Base-by-base conservation (phyloP, 2,329 filamentous ascomycete species). In the Xylogone sp. region DNA sequence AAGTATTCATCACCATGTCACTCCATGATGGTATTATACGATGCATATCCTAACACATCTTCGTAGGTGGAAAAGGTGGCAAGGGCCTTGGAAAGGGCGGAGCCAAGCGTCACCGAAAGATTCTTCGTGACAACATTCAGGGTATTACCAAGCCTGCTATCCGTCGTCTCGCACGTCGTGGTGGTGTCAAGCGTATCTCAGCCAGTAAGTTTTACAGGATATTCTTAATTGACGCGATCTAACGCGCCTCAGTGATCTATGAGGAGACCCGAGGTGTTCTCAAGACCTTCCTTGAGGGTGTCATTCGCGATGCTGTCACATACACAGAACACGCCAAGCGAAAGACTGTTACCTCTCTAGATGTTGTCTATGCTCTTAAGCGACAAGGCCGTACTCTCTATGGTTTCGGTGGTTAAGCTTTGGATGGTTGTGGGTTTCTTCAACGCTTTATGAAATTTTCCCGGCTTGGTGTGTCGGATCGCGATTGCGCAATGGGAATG, bases 111-210 rank as follows among this genome's bases (percentile, higher is more conserved):
- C 92, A 97, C 81, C 87, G 93, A 71, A 97, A 97, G 89, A 97
- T 97, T 82, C 84, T 97, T 75, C 90, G 92, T 78, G 92, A 96
- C 88, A 97, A 96, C 88, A 97, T 97, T 72, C 92, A 97, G 81
- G 92, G 92, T 79, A 97, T 97, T 72, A 97, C 92, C 71, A 97
- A 97, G 88, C 92, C 92, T 68, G 92, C 92, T 68, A 61, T 57
- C 51, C 54, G 58, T 48, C 21, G 52, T 43, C 90, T 96, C 72
- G 90, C 91, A 62, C 91, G 90, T 77, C 90, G 90, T 92, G 90
- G 90, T 76, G 90, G 91, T 91, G 90, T 96, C 83, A 96, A 96
- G 88, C 91, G 91, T 95, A 96, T 48, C 27, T 50, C 46, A 20
- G 24, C 42, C 16, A 27, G 21, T 50, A 34, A 21, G 49, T 27